Percentiles rank a stretch among this genome's conserved stretches.
phyloP scores from a whole-genome alignment of 148 eudicot genomes.

The Camellia sinensis region DNA sequence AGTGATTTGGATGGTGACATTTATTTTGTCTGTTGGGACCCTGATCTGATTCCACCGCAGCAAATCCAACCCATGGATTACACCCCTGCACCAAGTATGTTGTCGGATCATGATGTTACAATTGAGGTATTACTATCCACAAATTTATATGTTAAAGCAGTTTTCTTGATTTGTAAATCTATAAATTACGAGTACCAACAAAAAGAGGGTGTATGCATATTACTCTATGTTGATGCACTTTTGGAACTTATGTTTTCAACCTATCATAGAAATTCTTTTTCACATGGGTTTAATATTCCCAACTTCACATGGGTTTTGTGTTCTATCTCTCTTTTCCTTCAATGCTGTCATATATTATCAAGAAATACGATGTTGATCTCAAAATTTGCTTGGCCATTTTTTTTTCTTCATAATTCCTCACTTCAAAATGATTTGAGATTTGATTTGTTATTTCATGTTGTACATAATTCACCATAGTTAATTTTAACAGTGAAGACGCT shows the following conservation, averaged over 20 bases:
- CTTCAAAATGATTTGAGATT: too few relatives aligned
- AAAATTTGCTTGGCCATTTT: too few relatives aligned
- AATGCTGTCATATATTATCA: too few relatives aligned
- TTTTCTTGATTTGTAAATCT: not conserved
- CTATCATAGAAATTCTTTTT: not conserved
- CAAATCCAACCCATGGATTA: slow-evolving; percentile 71
- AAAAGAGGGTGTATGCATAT: not conserved
- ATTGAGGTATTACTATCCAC: slow-evolving; percentile 38
- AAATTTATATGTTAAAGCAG: not conserved
- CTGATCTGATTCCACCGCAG: slow-evolving; percentile 60
- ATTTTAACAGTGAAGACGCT: too few relatives aligned
- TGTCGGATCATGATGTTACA: slow-evolving; percentile 66
- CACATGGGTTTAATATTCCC: not conserved
- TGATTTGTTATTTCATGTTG: too few relatives aligned
- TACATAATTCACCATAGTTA: too few relatives aligned
- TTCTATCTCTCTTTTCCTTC: not conserved
- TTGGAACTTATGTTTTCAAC: not conserved
- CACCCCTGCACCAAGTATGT: slow-evolving; percentile 40
- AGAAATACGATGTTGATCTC: not conserved
- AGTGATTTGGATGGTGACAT: slow-evolving; percentile 96
- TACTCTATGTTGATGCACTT: not conserved
- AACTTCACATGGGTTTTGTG: not conserved
- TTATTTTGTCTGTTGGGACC: slow-evolving; percentile 92
- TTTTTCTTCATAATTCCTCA: too few relatives aligned
- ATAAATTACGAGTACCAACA: not conserved